Conservation (phyloP, 2,329 filamentous ascomycete species). For the Colletotrichum sp. region DNA sequence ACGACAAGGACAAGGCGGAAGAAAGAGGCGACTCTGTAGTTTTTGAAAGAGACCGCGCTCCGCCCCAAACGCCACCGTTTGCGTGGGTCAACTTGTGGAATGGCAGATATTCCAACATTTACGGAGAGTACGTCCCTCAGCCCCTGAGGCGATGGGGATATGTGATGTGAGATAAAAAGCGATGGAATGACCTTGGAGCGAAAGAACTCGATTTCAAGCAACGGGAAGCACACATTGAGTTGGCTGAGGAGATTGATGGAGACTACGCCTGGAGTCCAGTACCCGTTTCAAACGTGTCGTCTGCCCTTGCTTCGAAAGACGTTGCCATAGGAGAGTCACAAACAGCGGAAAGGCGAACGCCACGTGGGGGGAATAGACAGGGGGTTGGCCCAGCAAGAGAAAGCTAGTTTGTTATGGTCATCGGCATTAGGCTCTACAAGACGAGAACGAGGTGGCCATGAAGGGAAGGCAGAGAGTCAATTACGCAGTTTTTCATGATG, state of each 20-base stretch:
- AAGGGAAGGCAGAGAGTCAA: neutral
- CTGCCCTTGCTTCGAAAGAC: neutral
- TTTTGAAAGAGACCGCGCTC: neutral
- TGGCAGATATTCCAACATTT: neutral
- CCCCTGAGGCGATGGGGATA: neutral
- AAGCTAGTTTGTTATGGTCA: neutral
- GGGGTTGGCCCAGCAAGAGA: neutral
- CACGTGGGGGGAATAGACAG: neutral
- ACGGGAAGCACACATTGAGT: neutral
- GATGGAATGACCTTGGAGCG: neutral
- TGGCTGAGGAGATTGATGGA: neutral
- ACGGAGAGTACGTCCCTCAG: neutral
- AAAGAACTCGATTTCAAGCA: neutral
- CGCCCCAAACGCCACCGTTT: neutral
- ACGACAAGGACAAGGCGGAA: neutral
- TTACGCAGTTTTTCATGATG: neutral
- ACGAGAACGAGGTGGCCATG: neutral
- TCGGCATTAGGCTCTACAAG: neutral
- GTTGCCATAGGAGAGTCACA: neutral
- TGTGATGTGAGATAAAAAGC: neutral
- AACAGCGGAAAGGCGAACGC: neutral
- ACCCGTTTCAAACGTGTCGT: neutral
- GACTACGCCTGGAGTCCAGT: neutral
- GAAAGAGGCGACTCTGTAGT: neutral
- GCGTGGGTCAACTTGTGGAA: neutral